Evolutionary conservation across 129 eudicot species (phyloP).

Genomic region (Pulicaria dysenterica): DNA sequence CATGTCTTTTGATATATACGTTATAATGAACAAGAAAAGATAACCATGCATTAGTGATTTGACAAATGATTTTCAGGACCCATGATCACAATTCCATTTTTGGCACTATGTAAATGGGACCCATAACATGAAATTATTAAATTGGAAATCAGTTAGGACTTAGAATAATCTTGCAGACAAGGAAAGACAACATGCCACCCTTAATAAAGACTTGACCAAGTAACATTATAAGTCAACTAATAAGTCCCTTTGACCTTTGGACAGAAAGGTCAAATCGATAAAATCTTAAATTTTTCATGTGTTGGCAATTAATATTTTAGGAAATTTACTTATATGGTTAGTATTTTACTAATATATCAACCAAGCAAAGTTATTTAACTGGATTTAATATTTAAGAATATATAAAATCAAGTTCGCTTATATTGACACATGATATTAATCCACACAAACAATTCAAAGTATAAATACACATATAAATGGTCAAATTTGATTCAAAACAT

Average conservation of each 20-base stretch:
- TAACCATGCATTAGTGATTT: background rate
- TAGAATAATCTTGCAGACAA: conserved; percentile 17
- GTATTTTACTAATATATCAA: conserved; percentile 19
- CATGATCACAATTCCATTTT: conserved; percentile 10
- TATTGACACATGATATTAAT: background rate
- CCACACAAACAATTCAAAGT: conserved; percentile 13
- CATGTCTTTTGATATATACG: too few relatives aligned
- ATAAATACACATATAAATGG: conserved; percentile 15
- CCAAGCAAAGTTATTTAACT: conserved; percentile 2
- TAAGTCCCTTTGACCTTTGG: conserved; percentile 20
- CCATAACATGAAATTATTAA: background rate
- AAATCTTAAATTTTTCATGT: conserved; percentile 15
- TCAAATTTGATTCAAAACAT: conserved; percentile 25
- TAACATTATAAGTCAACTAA: conserved; percentile 14
- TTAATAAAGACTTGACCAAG: conserved; percentile 5
- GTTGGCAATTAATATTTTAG: background rate
- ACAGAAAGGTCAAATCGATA: conserved; percentile 15
- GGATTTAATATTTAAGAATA: background rate
- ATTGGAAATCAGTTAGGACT: background rate
- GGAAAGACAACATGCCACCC: conserved; percentile 8
- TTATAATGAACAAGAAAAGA: background rate
- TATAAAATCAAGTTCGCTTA: background rate
- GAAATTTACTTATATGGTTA: background rate
- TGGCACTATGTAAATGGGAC: background rate
- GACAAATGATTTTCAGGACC: conserved; percentile 6